Conservation (phyloP, 306 rosid genomes). For the Cicer arietinum region DNA sequence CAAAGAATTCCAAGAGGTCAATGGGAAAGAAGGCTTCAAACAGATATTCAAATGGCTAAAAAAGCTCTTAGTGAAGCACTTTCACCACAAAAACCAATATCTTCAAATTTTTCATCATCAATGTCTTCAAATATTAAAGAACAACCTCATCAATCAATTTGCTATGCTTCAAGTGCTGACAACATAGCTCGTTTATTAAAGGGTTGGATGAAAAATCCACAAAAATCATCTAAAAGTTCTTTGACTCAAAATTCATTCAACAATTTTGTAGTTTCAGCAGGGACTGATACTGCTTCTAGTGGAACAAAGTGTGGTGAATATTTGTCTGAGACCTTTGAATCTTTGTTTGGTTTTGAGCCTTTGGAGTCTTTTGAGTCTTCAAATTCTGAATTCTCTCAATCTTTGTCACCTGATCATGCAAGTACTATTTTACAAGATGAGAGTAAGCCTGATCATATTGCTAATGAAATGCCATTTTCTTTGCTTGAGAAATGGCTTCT, state of each 20-base stretch:
- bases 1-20: slow-evolving; percentile 45
- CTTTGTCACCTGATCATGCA: slow-evolving; percentile 61
- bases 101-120: slow-evolving; percentile 23
- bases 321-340: slow-evolving; percentile 57
- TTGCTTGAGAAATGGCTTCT: slow-evolving; percentile 89
- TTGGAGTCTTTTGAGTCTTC: slow-evolving; percentile 66
- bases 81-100: slow-evolving; percentile 59
- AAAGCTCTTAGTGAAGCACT: slow-evolving; percentile 82
- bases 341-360: slow-evolving; percentile 66
- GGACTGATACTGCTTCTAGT: slow-evolving; percentile 62
- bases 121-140: slow-evolving; percentile 42
- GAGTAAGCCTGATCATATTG: slow-evolving; percentile 50
- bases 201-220: slow-evolving; percentile 74
- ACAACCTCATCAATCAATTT: slow-evolving; percentile 45
- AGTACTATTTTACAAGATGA: slow-evolving; percentile 60
- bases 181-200: slow-evolving; percentile 75
- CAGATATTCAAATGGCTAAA: slow-evolving; percentile 50
- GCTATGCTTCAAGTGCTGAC: slow-evolving; percentile 75
- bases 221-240: slow-evolving; percentile 46
- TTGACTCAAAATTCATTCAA: slow-evolving; percentile 48
- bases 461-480: slow-evolving; percentile 58
- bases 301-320: slow-evolving; percentile 42
- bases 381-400: slow-evolving; percentile 64
- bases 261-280: slow-evolving; percentile 28
- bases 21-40: slow-evolving; percentile 52